phyloP scores from a whole-genome alignment of 805 yeast species.

The Saccharomycopsis sp. region DNA sequence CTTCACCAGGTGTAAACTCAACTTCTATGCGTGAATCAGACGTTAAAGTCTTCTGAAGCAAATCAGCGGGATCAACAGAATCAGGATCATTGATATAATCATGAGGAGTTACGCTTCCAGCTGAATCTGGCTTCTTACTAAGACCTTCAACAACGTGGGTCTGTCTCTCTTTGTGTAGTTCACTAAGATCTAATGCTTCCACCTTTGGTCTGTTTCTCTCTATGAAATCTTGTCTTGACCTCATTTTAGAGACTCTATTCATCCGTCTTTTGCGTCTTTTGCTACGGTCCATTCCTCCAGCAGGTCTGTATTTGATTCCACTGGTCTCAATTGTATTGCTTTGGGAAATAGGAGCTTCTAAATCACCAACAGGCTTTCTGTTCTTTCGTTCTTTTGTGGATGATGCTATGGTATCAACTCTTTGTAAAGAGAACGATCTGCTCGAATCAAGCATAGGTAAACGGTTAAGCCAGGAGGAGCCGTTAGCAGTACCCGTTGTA shows the following conservation, averaged over 20 bases:
- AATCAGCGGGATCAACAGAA: not conserved
- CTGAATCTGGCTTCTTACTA: not conserved
- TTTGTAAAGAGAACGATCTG: conserved; percentile 72
- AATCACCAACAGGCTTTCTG: conserved; percentile 22
- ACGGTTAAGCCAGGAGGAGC: conserved; percentile 75
- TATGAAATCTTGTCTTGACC: conserved; percentile 20
- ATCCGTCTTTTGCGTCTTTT: conserved; percentile 30
- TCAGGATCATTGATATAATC: conserved; percentile 13
- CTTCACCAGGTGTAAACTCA: not conserved
- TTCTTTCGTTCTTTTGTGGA: conserved; percentile 20
- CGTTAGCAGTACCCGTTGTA: conserved; percentile 45
- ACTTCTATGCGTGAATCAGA: conserved; percentile 1
- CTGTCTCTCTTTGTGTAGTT: conserved; percentile 11
- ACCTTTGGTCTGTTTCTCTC: conserved; percentile 18
- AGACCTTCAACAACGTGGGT: not conserved
- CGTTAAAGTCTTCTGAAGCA: not conserved
- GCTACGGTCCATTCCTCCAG: conserved; percentile 65
- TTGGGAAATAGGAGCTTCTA: conserved; percentile 20
- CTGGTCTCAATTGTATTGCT: conserved; percentile 44
- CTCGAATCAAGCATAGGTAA: conserved; percentile 69
- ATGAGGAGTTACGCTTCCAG: conserved; percentile 5
- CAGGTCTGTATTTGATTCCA: conserved; percentile 60
- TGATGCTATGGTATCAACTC: conserved; percentile 65
- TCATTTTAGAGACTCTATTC: conserved; percentile 18
- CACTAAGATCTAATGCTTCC: conserved; percentile 17